Percentiles rank a stretch among this genome's conserved stretches.
phyloP scores from a whole-genome alignment of 768 basidiomycete species.

The Candolleomyces efflorescens region DNA sequence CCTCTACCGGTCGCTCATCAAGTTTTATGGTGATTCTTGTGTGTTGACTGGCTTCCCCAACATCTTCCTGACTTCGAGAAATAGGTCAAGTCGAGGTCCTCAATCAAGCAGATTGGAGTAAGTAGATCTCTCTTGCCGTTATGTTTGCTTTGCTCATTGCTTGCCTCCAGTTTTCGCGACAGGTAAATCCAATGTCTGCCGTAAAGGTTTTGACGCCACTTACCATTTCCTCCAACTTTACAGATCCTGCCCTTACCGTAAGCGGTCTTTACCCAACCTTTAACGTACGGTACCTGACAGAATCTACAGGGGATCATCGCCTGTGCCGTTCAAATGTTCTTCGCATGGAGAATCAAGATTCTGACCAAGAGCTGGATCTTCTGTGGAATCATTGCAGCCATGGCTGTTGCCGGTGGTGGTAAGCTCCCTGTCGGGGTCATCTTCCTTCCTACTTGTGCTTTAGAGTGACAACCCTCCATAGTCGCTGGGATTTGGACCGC shows the following conservation, averaged over 20 bases:
- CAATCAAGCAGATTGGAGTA: constrained; percentile 22
- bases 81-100: constrained; percentile 14
- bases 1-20: constrained; percentile 44
- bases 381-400: background rate
- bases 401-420: constrained; percentile 14
- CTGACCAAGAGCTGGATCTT: constrained; percentile 12
- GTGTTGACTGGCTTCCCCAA: no score
- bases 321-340: constrained; percentile 12
- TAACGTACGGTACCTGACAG: background rate
- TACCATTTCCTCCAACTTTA: background rate
- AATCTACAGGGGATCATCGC: constrained; percentile 12
- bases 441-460: background rate
- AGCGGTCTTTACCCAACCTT: background rate
- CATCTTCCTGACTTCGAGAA: background rate
- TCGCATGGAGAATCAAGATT: constrained; percentile 12
- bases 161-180: constrained; percentile 33
- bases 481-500: constrained; percentile 8
- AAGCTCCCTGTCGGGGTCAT: background rate
- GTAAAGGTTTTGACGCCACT: background rate
- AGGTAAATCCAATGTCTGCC: constrained; percentile 19
- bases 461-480: background rate
- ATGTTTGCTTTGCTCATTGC: background rate
- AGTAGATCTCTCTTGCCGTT: background rate
- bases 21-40: constrained; percentile 34
- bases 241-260: constrained; percentile 13